Evolutionary conservation across 306 rosid genomes (phyloP).

Genomic region (Trichosanthes truncata): DNA sequence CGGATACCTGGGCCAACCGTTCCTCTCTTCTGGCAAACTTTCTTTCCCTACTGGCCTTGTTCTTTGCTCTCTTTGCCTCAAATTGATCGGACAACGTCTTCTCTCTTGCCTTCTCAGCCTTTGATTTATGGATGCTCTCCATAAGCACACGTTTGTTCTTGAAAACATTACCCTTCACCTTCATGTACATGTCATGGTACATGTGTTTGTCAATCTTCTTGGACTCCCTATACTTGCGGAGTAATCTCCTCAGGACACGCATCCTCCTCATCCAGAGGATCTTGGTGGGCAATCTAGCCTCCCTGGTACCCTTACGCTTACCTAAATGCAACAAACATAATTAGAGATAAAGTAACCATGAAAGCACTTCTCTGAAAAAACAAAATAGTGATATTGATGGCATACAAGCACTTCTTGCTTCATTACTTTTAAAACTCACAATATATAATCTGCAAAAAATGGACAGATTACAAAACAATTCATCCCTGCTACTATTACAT

Average conservation of each 20-base stretch:
- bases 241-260: constrained; percentile 92
- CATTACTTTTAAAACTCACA: not conserved
- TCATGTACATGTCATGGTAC: constrained; percentile 99
- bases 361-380: not conserved
- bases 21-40: constrained; percentile 83
- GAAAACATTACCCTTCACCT: constrained; percentile 94
- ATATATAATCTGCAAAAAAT: not conserved
- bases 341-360: not conserved
- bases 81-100: constrained; percentile 90
- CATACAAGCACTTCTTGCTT: not conserved
- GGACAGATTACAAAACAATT: not conserved
- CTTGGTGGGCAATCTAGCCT: constrained; percentile 93
- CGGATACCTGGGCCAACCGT: constrained; percentile 65
- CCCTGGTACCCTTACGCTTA: constrained; percentile 95
- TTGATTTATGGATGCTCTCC: constrained; percentile 96
- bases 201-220: constrained; percentile 94
- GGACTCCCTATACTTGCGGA: constrained; percentile 85
- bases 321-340: constrained; percentile 26
- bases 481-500: not conserved
- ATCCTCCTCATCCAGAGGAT: constrained; percentile 95
- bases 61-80: constrained; percentile 92
- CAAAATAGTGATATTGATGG: not conserved
- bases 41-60: constrained; percentile 95
- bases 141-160: constrained; percentile 90
- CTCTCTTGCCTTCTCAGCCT: constrained; percentile 97